Evolutionary conservation across 306 rosid genomes (phyloP), one percentile per base, ranked within the genome.

Genomic region (Acacia melanoxylon): DNA sequence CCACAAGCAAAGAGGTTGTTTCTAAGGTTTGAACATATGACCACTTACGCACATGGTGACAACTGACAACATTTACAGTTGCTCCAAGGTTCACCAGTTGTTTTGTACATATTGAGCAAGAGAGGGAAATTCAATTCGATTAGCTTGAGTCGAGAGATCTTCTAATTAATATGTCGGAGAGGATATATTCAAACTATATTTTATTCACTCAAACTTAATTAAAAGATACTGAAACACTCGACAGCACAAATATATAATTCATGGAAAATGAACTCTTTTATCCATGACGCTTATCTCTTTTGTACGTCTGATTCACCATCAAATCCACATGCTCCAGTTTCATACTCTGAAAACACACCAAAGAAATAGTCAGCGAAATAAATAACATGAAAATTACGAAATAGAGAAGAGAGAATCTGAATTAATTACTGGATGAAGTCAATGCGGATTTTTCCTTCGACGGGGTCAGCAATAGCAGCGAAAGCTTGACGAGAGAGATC

Each of bases 401-500:
- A 33, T 4, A 33, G 37, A 4, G 8, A 4, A 25, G 16, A 25
- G 12, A 56, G 63, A 7, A 56, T 19, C 22, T 9, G 8, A 25
- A 61, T 58, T 62, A 83, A 58, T 61, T 65, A 83, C 86, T 1
- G 61, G 61, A 20, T 56, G 63, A 56, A 56, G 11, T 56, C 63
- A 7, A 56, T n/a, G 63, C 29, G 63, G 63, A 56, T 56, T 56
- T 56, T 56, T 56, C 63, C 63, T 56, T 56, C 63, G 12, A 22
- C 25, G 0, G 63, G 63, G 27, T 56, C 9, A n/a, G 63, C 29
- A 8, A 56, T 56, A 27, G 27, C 29, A 22, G 63, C 3, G 63
- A 56, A 56, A 56, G 63, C 63, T 56, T 56, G 63, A 3, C 13
- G 29, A 56, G 63, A 56, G 63, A 56, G 63, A 56, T 56, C 63